These are phyloP conservation scores for Phytophthora fragariae DNA, from an alignment of 352 stramenopile genomes.

Conservation along the genomic window DNA sequence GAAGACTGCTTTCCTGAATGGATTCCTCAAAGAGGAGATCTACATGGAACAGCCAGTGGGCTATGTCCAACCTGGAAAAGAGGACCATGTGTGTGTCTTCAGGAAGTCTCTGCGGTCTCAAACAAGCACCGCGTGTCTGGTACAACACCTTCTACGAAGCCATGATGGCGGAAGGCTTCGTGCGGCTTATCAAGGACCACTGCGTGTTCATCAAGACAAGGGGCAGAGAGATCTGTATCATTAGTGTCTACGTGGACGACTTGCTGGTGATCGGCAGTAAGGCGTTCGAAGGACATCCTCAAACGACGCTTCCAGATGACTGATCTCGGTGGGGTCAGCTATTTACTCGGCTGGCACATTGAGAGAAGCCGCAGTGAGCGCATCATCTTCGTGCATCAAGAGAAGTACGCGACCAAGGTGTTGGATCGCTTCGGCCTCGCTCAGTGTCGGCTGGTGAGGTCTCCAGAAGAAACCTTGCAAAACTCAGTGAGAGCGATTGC, in stretches of 20 bases:
- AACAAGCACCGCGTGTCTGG: slow-evolving; percentile 18
- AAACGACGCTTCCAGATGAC: not conserved
- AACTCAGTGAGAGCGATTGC: too few relatives aligned
- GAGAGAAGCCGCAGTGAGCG: slow-evolving; percentile 8
- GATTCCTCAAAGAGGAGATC: not conserved
- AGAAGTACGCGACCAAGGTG: slow-evolving; percentile 26
- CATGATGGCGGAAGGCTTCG: not conserved
- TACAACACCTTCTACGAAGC: slow-evolving; percentile 17
- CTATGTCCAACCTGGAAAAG: not conserved
- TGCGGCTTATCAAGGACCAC: slow-evolving; percentile 15
- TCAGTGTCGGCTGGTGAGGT: not conserved
- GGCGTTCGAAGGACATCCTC: slow-evolving; percentile 18
- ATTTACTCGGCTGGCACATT: slow-evolving; percentile 20
- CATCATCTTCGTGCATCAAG: slow-evolving; percentile 26
- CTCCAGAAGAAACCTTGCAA: not conserved
- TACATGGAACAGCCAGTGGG: slow-evolving; percentile 29
- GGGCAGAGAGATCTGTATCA: slow-evolving; percentile 5
- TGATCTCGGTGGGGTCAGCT: slow-evolving; percentile 15
- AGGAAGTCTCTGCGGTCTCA: slow-evolving; percentile 1
- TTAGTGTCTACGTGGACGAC: slow-evolving; percentile 19
- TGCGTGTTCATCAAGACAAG: slow-evolving; percentile 6
- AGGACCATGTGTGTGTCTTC: slow-evolving; percentile 1
- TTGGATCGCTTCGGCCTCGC: slow-evolving; percentile 19
- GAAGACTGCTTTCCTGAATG: too few relatives aligned
- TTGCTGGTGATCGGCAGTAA: slow-evolving; percentile 15